Evolutionary conservation across 257 asterid species (phyloP).

Genomic region (Solanum piurae): DNA sequence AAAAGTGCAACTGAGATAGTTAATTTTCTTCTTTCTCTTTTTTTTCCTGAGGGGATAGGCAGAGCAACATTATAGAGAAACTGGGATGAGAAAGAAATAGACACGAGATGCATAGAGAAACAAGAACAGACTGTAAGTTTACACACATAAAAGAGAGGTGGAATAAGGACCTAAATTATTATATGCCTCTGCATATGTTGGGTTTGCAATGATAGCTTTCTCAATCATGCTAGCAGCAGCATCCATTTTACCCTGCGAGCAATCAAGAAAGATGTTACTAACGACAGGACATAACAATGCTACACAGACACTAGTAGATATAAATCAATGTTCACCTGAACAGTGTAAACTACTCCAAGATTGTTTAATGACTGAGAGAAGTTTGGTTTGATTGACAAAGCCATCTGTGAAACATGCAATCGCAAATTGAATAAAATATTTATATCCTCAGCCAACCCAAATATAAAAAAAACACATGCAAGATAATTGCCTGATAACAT

Average conservation of each 20-base stretch:
- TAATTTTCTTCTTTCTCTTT: neutral
- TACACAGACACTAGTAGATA: neutral
- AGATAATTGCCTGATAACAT: constrained; percentile 77
- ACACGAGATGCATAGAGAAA: neutral
- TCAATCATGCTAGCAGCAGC: constrained; percentile 97
- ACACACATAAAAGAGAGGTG: neutral
- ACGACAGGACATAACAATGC: neutral
- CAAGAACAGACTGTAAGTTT: neutral
- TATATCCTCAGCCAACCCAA: neutral
- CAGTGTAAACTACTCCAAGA: constrained; percentile 99
- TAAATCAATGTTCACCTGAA: constrained; percentile 57
- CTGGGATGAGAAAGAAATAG: neutral
- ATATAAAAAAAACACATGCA: neutral
- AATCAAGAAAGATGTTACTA: neutral
- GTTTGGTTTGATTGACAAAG: constrained; percentile 88
- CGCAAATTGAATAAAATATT: neutral
- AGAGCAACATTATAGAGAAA: neutral
- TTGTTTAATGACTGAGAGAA: constrained; percentile 97
- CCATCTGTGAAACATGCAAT: constrained; percentile 50
- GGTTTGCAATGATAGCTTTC: constrained; percentile 95
- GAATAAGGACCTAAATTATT: constrained; percentile 71
- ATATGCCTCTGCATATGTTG: constrained; percentile 99
- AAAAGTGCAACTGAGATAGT: neutral
- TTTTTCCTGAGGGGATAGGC: neutral
- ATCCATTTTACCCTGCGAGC: constrained; percentile 93